Evolutionary conservation across 768 basidiomycete species (phyloP), one percentile per base, ranked within the genome.

Genomic region (Clitopilus passeckerianus): DNA sequence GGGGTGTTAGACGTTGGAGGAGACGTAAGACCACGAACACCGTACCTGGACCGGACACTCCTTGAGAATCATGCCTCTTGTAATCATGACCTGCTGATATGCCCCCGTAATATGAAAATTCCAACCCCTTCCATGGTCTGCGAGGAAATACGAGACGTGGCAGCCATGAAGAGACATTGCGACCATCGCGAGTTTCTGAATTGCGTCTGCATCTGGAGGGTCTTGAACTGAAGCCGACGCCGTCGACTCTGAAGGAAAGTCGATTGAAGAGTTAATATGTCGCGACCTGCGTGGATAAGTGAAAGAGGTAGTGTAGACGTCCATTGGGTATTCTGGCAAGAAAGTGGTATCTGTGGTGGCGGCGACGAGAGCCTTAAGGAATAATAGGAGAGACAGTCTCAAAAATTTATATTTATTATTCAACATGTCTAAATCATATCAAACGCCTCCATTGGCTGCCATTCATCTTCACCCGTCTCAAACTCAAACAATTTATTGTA

Each of bases 271-370:
- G 74, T 82, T 85, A 77, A 80, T 75, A 74, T 83, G 83, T 69
- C 86, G 86, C 70, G 87, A 82, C 72, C 89, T 81, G 78, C 91
- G 89, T 69, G 93, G 93, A 77, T 91, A 90, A 66, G 89, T 89
- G 82, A 97, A 95, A 69, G 93, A 91, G 65, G 92, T 91, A 58
- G 93, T 91, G 84, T 95, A 96, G 71, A 95, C 86, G 72, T 97
- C 95, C 95, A 97, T 95, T 70, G 79, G 80, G 80, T 82, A 80
- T 81, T 50, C 46, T 79, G 77, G 76, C 78, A 77, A 75, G 76
- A 67, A 71, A 72, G 71, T 78, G 79, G 78, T 81, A 80, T 80
- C 79, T 75, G 77, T 74, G 70, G 72, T 69, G 67, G 66, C 66
- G 66, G 65, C 66, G 61, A 23, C 24, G 33, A 34, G 54, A 41